phyloP scores from a whole-genome alignment of 306 rosid species.

The cucumber (Cucumis sativus) region DNA sequence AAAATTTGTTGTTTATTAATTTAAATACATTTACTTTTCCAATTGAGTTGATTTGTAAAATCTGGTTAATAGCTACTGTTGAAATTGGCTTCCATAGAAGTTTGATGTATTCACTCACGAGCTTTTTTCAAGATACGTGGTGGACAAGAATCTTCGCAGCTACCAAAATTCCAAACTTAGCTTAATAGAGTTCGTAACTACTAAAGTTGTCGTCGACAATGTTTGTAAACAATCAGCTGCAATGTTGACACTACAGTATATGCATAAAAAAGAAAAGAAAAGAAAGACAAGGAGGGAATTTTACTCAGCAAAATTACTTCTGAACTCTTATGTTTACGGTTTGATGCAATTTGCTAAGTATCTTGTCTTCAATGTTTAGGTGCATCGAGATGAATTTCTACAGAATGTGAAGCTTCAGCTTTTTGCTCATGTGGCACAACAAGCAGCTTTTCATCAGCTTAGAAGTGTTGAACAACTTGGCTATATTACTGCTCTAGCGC shows the following conservation, averaged over 20 bases:
- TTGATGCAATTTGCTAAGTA: background rate
- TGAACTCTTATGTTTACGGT: background rate
- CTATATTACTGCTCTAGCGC: slow-evolving; percentile 58
- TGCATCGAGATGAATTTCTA: slow-evolving; percentile 66
- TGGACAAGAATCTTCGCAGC: background rate
- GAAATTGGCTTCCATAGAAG: background rate
- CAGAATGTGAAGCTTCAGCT: slow-evolving; percentile 92
- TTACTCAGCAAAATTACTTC: background rate
- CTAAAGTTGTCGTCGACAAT: no score
- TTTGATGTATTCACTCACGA: background rate
- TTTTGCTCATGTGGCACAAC: slow-evolving; percentile 73
- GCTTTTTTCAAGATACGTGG: background rate
- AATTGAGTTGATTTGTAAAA: background rate
- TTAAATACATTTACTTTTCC: background rate
- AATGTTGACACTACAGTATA: background rate
- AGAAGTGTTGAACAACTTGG: slow-evolving; percentile 96
- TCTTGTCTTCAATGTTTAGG: slow-evolving; percentile 34
- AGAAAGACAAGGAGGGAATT: background rate
- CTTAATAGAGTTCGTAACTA: no score
- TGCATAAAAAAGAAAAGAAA: background rate
- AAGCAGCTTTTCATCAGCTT: slow-evolving; percentile 92
- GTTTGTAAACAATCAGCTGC: background rate
- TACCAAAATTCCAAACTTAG: background rate
- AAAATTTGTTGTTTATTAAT: background rate
- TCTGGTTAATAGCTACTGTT: background rate